Evolutionary conservation across 805 yeast genomes (phyloP), one percentile per base, ranked within the genome.

Genomic region (Suhomyces sp.): DNA sequence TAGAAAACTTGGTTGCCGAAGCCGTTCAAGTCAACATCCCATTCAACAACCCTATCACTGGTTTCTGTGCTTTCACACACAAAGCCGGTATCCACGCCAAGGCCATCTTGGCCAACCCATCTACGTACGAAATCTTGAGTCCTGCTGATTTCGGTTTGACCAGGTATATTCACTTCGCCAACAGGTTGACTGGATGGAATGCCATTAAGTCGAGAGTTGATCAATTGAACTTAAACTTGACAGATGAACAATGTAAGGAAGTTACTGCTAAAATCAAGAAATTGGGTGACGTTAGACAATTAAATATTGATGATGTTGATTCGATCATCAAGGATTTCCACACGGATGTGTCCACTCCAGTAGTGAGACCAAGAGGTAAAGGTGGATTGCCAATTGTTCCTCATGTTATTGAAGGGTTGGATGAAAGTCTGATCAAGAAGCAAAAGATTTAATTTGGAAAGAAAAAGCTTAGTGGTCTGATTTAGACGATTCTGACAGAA

Each of bases 21-120:
- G 74, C 77, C 18, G 80, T 76, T 27, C 75, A 70, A 50, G 79
- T 76, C 35, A 76, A 75, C 47, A 68, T 76, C 45, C 81, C 81
- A 15, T 76, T 76, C 65, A 76, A 76, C 63, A 75, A 76, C 58
- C 81, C 81, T 42, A 74, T 76, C 51, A 76, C 81, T 29, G 81
- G 81, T 13, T 76, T 76, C 68, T 75, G 81, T 65, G 80, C 81
- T 28, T 76, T 76, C 58, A 76, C 81, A 27, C 81, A 76, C 58
- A 76, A 76, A 61, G 81, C 81, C 15, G 81, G 81, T 56, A 74
- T 76, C 44, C 81, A 76, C 43, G 81, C 81, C 38, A 74, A 76
- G 56, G 81, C 81, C 32, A 76, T 76, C 38, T 67, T 76, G 46
- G 81, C 81, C 33, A 76, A 76, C 58, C 81, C 81, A 32, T 72